Evolutionary conservation across 306 rosid genomes (phyloP), one percentile per base, ranked within the genome.

Genomic region (Malus asiatica): DNA sequence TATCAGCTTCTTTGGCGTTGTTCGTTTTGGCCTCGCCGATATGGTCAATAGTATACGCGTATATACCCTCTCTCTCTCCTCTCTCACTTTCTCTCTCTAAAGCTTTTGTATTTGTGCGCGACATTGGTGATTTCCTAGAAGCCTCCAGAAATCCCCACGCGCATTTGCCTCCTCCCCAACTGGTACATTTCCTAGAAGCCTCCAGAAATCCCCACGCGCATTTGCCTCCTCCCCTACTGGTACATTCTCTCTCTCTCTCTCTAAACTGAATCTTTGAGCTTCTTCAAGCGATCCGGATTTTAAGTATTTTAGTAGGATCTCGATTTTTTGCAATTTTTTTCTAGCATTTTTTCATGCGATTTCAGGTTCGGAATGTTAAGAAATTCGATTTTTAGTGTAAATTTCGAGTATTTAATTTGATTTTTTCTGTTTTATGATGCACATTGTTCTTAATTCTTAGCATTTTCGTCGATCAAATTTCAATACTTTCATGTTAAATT

Each of bases 161-260:
- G 78, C 81, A 72, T 81, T 86, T 88, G 87, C 70, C 66, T 51
- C 77, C 60, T 51, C 81, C 35, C 80, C 75, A 8, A 9, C 45
- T 10, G 88, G 86, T 86, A 80, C 84, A 52, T 68, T 81, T 81
- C 40, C 73, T 76, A 77, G 77, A 86, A 84, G 63, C 75, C 76
- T 85, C 71, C 74, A 62, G 79, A 67, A 55, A 82, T 84, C 7
- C 74, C 89, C 74, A 27, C 66, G 81, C 73, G 78, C 81, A 70
- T 81, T 86, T 88, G 87, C 70, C 66, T 61, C 74, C 60, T 51
- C 81, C 35, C 80, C 75, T 40, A 40, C 45, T 12, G 88, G 86
- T 86, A 80, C 85, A 52, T 68, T 81, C 68, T 81, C 40, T 64
- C 76, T 76, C 84, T 67, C 52, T 79, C 29, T 66, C 68, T 82